Percentiles rank a stretch among this genome's conserved stretches.
Conservation (phyloP, 495 filamentous ascomycete genomes). For the Aspergillus cavernicola region DNA sequence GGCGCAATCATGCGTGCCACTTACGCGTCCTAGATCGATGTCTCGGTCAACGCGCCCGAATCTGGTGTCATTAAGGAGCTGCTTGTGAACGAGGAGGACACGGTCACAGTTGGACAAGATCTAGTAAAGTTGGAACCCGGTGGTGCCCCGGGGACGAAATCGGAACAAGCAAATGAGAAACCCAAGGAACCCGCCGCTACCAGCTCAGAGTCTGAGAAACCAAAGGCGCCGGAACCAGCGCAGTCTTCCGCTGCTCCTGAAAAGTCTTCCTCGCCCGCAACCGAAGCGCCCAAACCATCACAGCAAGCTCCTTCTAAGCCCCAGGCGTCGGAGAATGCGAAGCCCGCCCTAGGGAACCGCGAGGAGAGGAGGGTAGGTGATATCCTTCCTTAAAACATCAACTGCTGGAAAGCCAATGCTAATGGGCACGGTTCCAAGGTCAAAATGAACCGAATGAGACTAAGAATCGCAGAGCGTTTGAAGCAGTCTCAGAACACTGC, state of each 20-base stretch:
- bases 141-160: slow-evolving; percentile 57
- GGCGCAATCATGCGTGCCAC: slow-evolving; percentile 6
- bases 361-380: slow-evolving; percentile 81
- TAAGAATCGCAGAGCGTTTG: slow-evolving; percentile 92
- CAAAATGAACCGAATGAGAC: slow-evolving; percentile 99
- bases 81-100: slow-evolving; percentile 91
- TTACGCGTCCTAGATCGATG: slow-evolving; percentile 67
- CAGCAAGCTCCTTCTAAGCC: slow-evolving; percentile 32
- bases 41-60: slow-evolving; percentile 90
- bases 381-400: neutral
- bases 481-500: slow-evolving; percentile 99
- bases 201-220: slow-evolving; percentile 37
- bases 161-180: slow-evolving; percentile 46
- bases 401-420: neutral
- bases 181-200: slow-evolving; percentile 30
- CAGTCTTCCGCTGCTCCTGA: slow-evolving; percentile 20
- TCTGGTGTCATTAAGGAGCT: slow-evolving; percentile 90
- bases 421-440: slow-evolving; percentile 50
- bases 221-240: slow-evolving; percentile 34
- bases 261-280: slow-evolving; percentile 23
- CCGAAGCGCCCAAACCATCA: slow-evolving; percentile 40
- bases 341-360: slow-evolving; percentile 60
- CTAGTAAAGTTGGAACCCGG: slow-evolving; percentile 80
- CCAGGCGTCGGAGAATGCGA: slow-evolving; percentile 20
- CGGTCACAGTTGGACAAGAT: slow-evolving; percentile 91